Base-by-base conservation (phyloP, 805 yeast genomes). In the Metschnikowia santaceciliae region DNA sequence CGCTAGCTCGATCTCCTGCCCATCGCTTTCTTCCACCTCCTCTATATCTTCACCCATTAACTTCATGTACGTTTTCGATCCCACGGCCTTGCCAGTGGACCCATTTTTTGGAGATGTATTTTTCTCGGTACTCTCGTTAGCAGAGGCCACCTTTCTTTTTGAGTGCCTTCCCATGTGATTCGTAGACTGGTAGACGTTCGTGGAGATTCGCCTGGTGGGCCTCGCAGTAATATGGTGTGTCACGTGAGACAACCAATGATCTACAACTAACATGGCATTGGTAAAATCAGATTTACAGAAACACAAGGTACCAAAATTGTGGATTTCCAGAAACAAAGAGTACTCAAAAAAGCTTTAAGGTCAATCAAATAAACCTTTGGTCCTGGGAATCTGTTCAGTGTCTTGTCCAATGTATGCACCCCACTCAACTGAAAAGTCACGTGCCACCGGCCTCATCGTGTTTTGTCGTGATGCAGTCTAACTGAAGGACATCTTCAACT, bases 1-100 rank as follows among this genome's bases (percentile, higher is more conserved):
- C 0, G 85, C 84, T 33, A 82, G 57, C 14, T 61, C 57, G 23
- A 60, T 48, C 34, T 80, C 82, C 6, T 67, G 69, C 22, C 69
- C 68, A 38, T 71, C 54, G 17, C 46, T 46, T 13, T 56, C 65
- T n/a, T 58, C 65, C 7, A 64, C 64, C 3, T 65, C 75, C 1
- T 51, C 55, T 13, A 65, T 69, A 6, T 62, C 68, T 14, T 67
- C 71, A 30, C 68, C 72, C 68, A 67, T 61, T 47, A 68, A 56
- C 43, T 63, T 53, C 46, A 62, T 56, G 49, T 67, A 70, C 5
- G 63, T 34, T 22, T 58, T 58, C 20, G 70, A 63, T 14, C 32
- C 30, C 32, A n/a, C 17, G 11, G 37, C 1, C 19, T 42, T 32
- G 14, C 26, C 22, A 5, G 43, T 22, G 32, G 42, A 39, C 7